Evolutionary conservation across 495 filamentous ascomycete species (phyloP), one percentile per base, ranked within the genome.

Genomic region (Melanomma pulvis-pyrius): DNA sequence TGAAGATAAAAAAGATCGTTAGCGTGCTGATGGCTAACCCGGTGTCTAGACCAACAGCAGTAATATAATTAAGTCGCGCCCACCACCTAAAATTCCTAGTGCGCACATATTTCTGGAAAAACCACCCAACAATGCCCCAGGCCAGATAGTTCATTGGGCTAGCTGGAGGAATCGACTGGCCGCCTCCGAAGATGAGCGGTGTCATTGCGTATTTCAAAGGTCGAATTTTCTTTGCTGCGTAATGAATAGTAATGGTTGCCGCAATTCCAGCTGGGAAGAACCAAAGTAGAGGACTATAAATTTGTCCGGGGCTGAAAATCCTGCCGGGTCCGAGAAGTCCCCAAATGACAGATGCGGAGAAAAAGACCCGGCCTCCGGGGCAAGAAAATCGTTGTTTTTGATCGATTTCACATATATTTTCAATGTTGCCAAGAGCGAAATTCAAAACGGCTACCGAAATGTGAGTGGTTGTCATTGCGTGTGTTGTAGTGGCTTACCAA

Each of bases 271-370:
- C 67, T 59, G 81, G 71, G 75, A 90, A 90, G 78, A 88, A 90
- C 74, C 82, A 78, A 7, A 89, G 81, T 21, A 91, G 79, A 7
- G 81, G 80, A 0, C 84, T 82, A 75, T 91, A 91, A 53, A 88
- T 86, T 59, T 86, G 82, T 4, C 86, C 86, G 0, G 86, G 83
- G n/a, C 85, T 86, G 74, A 89, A 91, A 61, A 88, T 84, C 52
- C 86, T 84, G 0, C 79, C 81, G 0, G 88, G 88, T 4, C 88
- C 87, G 59, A 90, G 81, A 24, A 87, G 82, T 34, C 88, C 88
- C 87, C 87, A 91, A 28, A 90, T 88, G 0, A 90, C 80, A 84
- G 67, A 83, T 73, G 83, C 86, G 12, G 86, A 86, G 69, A 88
- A 91, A 69, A 89, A 90, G 19, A 88, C 86, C 9, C 80, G 79